Base-by-base conservation (phyloP, 108 stramenopile species). In the Conticribra guillardii region DNA sequence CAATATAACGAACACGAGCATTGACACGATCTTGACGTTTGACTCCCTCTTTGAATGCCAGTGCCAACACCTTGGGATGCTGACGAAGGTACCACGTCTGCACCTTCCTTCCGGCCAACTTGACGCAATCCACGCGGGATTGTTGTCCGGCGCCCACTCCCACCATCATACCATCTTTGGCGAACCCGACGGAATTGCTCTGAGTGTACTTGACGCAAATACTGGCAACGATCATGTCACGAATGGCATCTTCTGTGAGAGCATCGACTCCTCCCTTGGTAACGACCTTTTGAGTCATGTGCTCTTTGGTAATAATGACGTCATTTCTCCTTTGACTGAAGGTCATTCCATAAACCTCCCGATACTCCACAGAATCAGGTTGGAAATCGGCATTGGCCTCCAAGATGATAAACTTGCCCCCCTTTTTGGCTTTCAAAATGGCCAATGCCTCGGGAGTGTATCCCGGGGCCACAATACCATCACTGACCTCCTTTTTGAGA, bases 91-190 rank as follows among this genome's bases (percentile, higher is more conserved):
- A 97, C 98, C 98, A 99, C 19, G 95, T 95, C 44, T 67, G 54
- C 26, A 98, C 98, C 90, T 99, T 99, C 33, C 97, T 88, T 0
- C 95, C 99, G 16, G 99, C 99, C 29, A 99, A 84, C 75, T 99
- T 99, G 61, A 99, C 98, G 72, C 99, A 99, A 76, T 99, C 99
- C 1, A 99, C 99, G 45, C 99, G 95, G 68, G 89, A 91, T 86
- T 99, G 99, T 80, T 99, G 99, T 19, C 99, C 99, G 27, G 99
- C 99, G 28, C 99, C 99, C n/a, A 99, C 96, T 22, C 99, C 99
- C 21, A 99, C 94, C 97, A 99, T 97, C 96, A 97, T 97, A 31
- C 99, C 99, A 64, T 92, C 84, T 77, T 88, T 91, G 69, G 97
- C 95, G 73, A 96, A 99, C 3, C 97, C 98, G 5, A 99, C 97